Evolutionary conservation across 768 basidiomycete species (phyloP).

Genomic region (Postia placenta): DNA sequence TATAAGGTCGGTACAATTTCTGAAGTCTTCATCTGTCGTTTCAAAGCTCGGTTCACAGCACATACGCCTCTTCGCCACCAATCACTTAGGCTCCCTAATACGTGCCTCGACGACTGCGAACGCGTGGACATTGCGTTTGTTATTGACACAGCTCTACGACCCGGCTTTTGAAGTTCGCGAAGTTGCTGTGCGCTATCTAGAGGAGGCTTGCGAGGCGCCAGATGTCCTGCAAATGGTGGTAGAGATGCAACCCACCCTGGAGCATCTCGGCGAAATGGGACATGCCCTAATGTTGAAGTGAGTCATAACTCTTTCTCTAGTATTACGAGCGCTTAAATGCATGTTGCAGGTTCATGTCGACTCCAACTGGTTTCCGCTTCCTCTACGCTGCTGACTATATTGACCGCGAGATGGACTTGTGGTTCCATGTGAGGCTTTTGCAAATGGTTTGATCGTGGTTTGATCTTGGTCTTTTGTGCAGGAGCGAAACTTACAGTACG

Average conservation of each 20-base stretch:
- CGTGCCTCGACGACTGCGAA: conserved; percentile 57
- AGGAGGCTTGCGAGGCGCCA: conserved; percentile 83
- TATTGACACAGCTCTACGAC: conserved; percentile 95
- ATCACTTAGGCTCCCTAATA: conserved; percentile 78
- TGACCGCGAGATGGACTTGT: conserved; percentile 89
- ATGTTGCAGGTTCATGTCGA: conserved; percentile 82
- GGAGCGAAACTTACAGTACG: conserved; percentile 93
- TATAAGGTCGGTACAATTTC: conserved; percentile 53
- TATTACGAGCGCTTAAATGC: neutral
- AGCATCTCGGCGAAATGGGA: conserved; percentile 91
- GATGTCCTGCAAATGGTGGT: conserved; percentile 87
- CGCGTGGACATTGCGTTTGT: conserved; percentile 84
- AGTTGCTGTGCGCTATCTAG: conserved; percentile 81
- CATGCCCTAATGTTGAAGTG: conserved; percentile 85
- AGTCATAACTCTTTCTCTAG: conserved; percentile 20
- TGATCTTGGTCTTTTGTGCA: conserved; percentile 23
- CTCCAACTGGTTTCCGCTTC: conserved; percentile 87
- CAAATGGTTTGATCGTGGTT: conserved; percentile 23
- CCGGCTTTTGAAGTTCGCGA: conserved; percentile 86
- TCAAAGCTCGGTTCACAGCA: conserved; percentile 41
- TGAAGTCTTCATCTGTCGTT: neutral
- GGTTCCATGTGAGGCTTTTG: conserved; percentile 97
- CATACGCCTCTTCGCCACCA: conserved; percentile 83
- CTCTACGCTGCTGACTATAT: conserved; percentile 90
- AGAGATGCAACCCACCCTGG: conserved; percentile 90